phyloP scores from a whole-genome alignment of 805 yeast species.

The Ogataea philodendri region DNA sequence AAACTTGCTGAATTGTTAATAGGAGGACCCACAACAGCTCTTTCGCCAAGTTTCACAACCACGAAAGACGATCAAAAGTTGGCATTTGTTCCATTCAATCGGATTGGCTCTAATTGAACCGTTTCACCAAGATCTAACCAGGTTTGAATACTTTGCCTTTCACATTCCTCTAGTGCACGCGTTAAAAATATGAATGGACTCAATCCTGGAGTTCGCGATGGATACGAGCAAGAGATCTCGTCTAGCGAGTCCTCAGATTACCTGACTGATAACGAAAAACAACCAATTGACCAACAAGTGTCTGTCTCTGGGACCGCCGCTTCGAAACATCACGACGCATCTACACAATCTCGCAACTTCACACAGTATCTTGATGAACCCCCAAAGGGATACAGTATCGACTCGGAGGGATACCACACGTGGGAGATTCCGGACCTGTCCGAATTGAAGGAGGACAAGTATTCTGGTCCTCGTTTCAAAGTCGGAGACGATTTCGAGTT shows the following conservation, averaged over 20 bases:
- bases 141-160: not conserved
- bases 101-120: too few species aligned
- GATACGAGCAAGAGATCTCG: constrained; percentile 24
- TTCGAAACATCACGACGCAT: constrained; percentile 17
- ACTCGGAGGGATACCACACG: constrained; percentile 34
- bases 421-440: constrained; percentile 40
- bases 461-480: constrained; percentile 43
- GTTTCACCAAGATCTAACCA: not conserved
- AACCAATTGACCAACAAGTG: constrained; percentile 5
- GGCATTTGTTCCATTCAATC: too few species aligned
- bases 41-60: too few species aligned
- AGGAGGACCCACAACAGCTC: too few species aligned
- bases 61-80: too few species aligned
- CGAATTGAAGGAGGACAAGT: constrained; percentile 35
- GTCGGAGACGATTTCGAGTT: constrained; percentile 61
- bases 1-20: too few species aligned
- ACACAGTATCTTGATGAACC: constrained; percentile 24
- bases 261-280: constrained; percentile 21
- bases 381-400: constrained; percentile 34
- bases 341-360: constrained; percentile 23
- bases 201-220: constrained; percentile 10
- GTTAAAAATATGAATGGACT: constrained; percentile 11
- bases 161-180: constrained; percentile 4
- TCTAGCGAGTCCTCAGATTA: constrained; percentile 25
- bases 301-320: constrained; percentile 2